phyloP scores from a whole-genome alignment of 129 eudicot species.

The Mikania micrantha region DNA sequence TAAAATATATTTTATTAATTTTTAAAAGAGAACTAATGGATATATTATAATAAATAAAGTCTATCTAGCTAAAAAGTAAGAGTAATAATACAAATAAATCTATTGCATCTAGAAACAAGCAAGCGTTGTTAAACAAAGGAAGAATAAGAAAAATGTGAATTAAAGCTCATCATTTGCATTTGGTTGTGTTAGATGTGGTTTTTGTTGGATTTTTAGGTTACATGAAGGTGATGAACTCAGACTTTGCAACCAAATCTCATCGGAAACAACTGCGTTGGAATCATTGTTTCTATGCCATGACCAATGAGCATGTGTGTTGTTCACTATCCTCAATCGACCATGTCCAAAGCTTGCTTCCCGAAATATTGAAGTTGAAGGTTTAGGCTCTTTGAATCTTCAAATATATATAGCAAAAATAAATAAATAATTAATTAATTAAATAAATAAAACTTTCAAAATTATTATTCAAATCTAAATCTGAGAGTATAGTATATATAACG shows the following conservation, averaged over 20 bases:
- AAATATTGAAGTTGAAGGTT: slow-evolving; percentile 43
- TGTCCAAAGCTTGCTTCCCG: slow-evolving; percentile 87
- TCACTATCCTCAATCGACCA: slow-evolving; percentile 59
- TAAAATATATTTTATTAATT: too few relatives aligned
- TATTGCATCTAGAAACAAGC: too few relatives aligned
- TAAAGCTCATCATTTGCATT: slow-evolving; percentile 45
- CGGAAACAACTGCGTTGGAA: slow-evolving; percentile 30
- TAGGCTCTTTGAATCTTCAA: slow-evolving; percentile 52
- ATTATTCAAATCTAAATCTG: too few relatives aligned
- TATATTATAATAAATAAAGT: too few relatives aligned
- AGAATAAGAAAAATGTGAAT: too few relatives aligned
- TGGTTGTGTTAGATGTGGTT: not conserved
- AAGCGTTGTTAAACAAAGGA: too few relatives aligned
- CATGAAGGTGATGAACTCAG: slow-evolving; percentile 37
- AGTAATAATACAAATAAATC: too few relatives aligned
- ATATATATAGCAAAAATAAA: not conserved
- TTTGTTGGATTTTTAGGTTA: not conserved
- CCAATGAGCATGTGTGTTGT: slow-evolving; percentile 74
- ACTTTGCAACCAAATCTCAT: slow-evolving; percentile 56
- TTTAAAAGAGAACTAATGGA: too few relatives aligned
- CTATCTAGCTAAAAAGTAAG: too few relatives aligned
- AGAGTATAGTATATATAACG: too few relatives aligned
- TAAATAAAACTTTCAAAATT: not conserved
- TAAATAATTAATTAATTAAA: too few relatives aligned
- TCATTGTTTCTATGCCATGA: slow-evolving; percentile 81